Conservation (phyloP, 2,329 filamentous ascomycete species). For the Beauveria caledonica region DNA sequence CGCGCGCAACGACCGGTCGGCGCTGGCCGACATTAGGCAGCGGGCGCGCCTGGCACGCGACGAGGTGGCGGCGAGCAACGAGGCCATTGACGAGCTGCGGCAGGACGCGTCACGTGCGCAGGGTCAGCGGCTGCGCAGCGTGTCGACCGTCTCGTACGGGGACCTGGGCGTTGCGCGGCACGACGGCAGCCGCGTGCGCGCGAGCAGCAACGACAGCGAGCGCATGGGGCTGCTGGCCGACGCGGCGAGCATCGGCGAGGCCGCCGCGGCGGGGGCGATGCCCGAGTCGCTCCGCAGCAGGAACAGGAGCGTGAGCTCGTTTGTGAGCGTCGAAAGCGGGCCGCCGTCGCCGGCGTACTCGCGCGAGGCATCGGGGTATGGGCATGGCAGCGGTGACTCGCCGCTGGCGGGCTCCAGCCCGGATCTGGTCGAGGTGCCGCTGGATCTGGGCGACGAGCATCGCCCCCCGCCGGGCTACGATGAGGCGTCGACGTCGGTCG, state of each 20-base stretch:
- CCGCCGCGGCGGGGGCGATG: slow-evolving; percentile 25
- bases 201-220: slow-evolving; percentile 67
- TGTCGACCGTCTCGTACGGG: slow-evolving; percentile 69
- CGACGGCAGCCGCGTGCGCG: slow-evolving; percentile 67
- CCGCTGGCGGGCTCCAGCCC: slow-evolving; percentile 39
- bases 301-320: slow-evolving; percentile 43
- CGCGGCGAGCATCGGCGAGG: slow-evolving; percentile 52
- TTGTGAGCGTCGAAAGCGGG: slow-evolving; percentile 45
- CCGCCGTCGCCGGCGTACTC: slow-evolving; percentile 29
- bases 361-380: not conserved
- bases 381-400: not conserved
- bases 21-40: slow-evolving; percentile 58
- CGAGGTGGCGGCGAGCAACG: slow-evolving; percentile 33
- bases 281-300: slow-evolving; percentile 29
- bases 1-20: slow-evolving; percentile 61
- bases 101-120: slow-evolving; percentile 48
- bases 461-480: slow-evolving; percentile 45
- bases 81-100: slow-evolving; percentile 52
- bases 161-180: slow-evolving; percentile 68
- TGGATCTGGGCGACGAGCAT: slow-evolving; percentile 37
- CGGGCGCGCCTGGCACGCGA: slow-evolving; percentile 40
- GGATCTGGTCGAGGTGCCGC: slow-evolving; percentile 43
- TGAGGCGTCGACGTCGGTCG: slow-evolving; percentile 27
- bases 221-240: slow-evolving; percentile 62
- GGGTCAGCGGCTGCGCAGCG: slow-evolving; percentile 54